Evolutionary conservation across 1,284 basidiomycete genomes (phyloP).

Genomic region (Caloboletus inedulis): DNA sequence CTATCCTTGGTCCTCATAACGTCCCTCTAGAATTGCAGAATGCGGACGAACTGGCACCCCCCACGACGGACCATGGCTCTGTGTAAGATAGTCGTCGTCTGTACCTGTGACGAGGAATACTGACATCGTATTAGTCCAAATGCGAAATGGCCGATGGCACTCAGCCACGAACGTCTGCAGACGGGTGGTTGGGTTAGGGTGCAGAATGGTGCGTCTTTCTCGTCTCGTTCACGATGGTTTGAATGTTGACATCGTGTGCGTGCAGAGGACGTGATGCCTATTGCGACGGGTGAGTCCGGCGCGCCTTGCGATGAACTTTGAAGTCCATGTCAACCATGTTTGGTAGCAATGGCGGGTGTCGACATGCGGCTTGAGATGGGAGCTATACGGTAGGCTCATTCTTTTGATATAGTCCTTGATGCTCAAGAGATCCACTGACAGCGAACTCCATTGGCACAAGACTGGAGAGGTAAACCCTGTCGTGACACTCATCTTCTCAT

Average conservation of each 20-base stretch:
- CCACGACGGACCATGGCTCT: constrained; percentile 47
- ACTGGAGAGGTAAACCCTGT: constrained; percentile 44
- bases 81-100: constrained; percentile 23
- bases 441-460: constrained; percentile 57
- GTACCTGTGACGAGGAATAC: background rate
- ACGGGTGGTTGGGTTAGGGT: constrained; percentile 42
- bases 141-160: constrained; percentile 54
- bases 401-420: background rate
- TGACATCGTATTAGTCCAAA: constrained; percentile 28
- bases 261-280: background rate
- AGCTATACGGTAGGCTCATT: constrained; percentile 39
- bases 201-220: constrained; percentile 37
- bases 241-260: background rate
- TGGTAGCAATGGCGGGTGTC: constrained; percentile 34
- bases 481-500: background rate
- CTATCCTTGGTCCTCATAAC: constrained; percentile 49
- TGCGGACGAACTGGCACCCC: constrained; percentile 48
- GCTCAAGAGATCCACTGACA: constrained; percentile 28
- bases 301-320: background rate
- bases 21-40: constrained; percentile 44
- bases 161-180: constrained; percentile 44
- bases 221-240: background rate
- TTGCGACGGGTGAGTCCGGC: background rate
- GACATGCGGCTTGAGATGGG: constrained; percentile 55
- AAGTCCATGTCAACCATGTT: background rate